Conservation (phyloP, 306 rosid genomes). For the Inga laurina region DNA sequence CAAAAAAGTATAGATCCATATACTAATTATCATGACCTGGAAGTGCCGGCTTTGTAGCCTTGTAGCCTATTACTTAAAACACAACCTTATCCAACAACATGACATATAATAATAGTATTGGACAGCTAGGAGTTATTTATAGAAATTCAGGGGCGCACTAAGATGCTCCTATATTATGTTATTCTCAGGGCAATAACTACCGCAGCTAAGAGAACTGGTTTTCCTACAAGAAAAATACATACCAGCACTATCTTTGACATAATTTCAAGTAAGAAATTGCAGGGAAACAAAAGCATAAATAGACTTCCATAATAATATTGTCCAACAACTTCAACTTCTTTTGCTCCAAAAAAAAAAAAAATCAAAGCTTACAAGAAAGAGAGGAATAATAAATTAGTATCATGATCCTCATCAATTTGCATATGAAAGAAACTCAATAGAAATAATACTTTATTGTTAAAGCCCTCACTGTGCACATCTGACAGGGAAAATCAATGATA, state of each 20-base stretch:
- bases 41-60: neutral
- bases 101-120: neutral
- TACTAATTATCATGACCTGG: constrained; percentile 8
- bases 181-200: neutral
- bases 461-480: constrained; percentile 5
- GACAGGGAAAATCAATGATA: neutral
- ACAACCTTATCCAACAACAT: neutral
- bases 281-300: neutral
- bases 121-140: neutral
- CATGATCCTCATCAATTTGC: neutral
- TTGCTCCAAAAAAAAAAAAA: neutral
- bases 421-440: neutral
- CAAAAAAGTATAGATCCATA: neutral
- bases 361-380: neutral
- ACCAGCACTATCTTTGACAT: neutral
- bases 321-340: neutral
- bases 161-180: neutral
- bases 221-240: neutral
- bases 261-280: neutral
- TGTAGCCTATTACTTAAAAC: neutral
- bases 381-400: neutral
- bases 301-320: neutral
- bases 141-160: neutral
- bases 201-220: neutral
- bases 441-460: neutral